A percentile compares a stretch with the other conserved stretches of the same genome.
phyloP scores from a whole-genome alignment of 805 yeast species.

The Zygoascus tannicola region DNA sequence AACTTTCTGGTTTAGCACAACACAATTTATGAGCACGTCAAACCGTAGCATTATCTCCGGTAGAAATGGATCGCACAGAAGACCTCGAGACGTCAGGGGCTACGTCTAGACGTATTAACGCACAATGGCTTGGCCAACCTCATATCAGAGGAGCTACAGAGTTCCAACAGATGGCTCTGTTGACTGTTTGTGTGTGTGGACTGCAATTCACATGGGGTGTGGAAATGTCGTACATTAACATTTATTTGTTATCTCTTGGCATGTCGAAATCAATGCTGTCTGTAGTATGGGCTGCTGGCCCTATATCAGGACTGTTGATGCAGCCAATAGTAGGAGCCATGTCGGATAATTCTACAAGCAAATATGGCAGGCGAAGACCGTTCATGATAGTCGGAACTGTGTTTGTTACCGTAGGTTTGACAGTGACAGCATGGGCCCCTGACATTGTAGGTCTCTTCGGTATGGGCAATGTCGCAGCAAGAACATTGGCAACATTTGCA shows the following conservation, averaged over 20 bases:
- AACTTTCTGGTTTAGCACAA: too few species aligned
- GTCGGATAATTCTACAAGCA: constrained; percentile 36
- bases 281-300: constrained; percentile 63
- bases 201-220: constrained; percentile 61
- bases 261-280: constrained; percentile 47
- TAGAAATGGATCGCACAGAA: too few species aligned
- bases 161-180: constrained; percentile 14
- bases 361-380: constrained; percentile 46
- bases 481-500: constrained; percentile 41
- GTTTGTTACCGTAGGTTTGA: constrained; percentile 38
- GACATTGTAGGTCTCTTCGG: constrained; percentile 30
- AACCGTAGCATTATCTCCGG: too few species aligned
- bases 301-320: constrained; percentile 52
- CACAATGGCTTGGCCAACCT: constrained; percentile 15
- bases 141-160: constrained; percentile 10
- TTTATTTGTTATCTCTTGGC: constrained; percentile 49
- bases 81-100: too few species aligned
- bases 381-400: constrained; percentile 47
- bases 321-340: constrained; percentile 55
- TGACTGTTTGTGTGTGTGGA: constrained; percentile 40
- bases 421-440: constrained; percentile 37
- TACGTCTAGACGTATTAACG: neutral
- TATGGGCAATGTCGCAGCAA: constrained; percentile 23
- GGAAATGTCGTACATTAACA: constrained; percentile 56
- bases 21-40: too few species aligned